Evolutionary conservation across 2,329 filamentous ascomycete genomes (phyloP), one percentile per base, ranked within the genome.

Genomic region (Penicillium vulpinum): DNA sequence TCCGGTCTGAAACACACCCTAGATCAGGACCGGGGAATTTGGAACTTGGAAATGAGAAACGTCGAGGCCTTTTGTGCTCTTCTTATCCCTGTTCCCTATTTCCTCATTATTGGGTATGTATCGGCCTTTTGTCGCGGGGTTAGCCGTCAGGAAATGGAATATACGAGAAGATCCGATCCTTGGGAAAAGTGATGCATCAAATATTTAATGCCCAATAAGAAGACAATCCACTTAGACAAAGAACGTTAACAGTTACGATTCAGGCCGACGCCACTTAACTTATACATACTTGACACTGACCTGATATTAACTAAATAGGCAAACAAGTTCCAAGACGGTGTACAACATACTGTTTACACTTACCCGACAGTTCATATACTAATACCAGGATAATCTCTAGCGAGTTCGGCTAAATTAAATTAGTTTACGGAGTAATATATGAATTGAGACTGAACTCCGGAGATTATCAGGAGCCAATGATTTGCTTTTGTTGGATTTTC

Each of bases 171-270:
- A n/a, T n/a, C n/a, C n/a, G n/a, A 21, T 35, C 33, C 41, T 28
- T 35, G 31, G 22, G 16, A n/a, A 47, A 51, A 24, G 18, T 51
- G 53, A 55, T 51, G 13, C 39, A 26, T 55, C 53, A 44, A n/a
- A 16, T 55, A 11, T 48, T 26, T 8, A 22, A 46, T n/a, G 18
- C 8, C 38, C 22, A 28, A 45, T 33, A 5, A 36, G 24, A 39
- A 31, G 21, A 46, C 10, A 15, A 24, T 28, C 53, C 53, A 51
- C 53, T 51, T 24, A 33, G 16, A 56, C 52, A 54, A 54, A 54
- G 44, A 54, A 48, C 15, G 36, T 33, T 31, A 26, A 5, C 18
- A 16, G n/a, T n/a, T n/a, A n/a, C n/a, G n/a, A n/a, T n/a, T 48
- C n/a, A 39, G 40, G 31, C 18, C n/a, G n/a, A n/a, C n/a, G n/a